Evolutionary conservation across 768 basidiomycete species (phyloP).

Genomic region (Lactarius tabidus): DNA sequence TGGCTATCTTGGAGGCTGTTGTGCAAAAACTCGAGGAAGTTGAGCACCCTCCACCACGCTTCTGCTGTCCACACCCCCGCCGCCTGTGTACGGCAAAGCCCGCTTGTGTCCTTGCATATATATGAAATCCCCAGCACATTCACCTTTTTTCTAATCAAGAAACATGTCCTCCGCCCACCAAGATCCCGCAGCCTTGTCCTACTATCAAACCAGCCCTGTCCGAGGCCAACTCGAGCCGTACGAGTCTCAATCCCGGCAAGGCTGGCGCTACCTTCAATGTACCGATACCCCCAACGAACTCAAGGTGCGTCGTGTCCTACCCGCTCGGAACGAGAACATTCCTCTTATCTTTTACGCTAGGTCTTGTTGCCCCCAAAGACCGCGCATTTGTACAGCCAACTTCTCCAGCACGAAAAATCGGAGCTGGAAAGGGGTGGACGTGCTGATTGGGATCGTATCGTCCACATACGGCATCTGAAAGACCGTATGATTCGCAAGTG

Average conservation of each 20-base stretch:
- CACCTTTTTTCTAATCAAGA: background rate
- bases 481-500: slow-evolving; percentile 82
- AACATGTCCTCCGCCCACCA: slow-evolving; percentile 21
- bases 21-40: background rate
- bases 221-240: slow-evolving; percentile 73
- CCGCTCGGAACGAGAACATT: background rate
- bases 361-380: slow-evolving; percentile 67
- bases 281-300: slow-evolving; percentile 75
- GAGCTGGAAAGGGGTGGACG: slow-evolving; percentile 56
- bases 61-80: background rate
- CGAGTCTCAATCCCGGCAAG: slow-evolving; percentile 47
- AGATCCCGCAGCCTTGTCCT: slow-evolving; percentile 38
- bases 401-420: slow-evolving; percentile 55
- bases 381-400: slow-evolving; percentile 58
- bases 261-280: slow-evolving; percentile 70
- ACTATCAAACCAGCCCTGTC: slow-evolving; percentile 60
- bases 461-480: slow-evolving; percentile 73
- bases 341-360: slow-evolving; percentile 35
- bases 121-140: background rate
- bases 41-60: background rate
- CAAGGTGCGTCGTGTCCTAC: slow-evolving; percentile 42
- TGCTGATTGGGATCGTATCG: slow-evolving; percentile 63
- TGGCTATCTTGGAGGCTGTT: background rate
- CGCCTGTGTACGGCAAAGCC: background rate
- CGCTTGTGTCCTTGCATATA: background rate